phyloP scores from a whole-genome alignment of 805 yeast genomes.

The Lipomyces sp. region DNA sequence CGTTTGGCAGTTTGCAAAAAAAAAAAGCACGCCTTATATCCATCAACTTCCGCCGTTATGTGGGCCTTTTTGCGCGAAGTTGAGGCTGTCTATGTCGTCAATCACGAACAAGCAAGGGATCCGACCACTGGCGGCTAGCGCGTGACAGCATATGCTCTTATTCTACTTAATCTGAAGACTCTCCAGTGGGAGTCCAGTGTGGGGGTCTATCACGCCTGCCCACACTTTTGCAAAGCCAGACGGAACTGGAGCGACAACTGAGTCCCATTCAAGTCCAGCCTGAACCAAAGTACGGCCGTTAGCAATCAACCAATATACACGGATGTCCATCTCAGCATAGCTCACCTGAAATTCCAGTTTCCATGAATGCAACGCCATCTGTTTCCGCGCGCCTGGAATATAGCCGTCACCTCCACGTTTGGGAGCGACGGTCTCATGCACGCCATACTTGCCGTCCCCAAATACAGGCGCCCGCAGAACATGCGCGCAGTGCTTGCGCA shows the following conservation, averaged over 20 bases:
- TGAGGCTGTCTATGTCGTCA: too few relatives aligned
- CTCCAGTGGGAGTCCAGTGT: not conserved
- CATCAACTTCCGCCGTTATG: too few relatives aligned
- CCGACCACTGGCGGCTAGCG: too few relatives aligned
- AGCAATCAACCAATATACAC: not conserved
- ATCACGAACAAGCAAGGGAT: too few relatives aligned
- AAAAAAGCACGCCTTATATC: too few relatives aligned
- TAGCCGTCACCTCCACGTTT: not conserved
- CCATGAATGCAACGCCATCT: constrained; percentile 26
- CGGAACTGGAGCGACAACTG: constrained; percentile 8
- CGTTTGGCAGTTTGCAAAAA: too few relatives aligned
- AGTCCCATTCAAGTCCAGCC: constrained; percentile 7
- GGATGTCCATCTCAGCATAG: not conserved
- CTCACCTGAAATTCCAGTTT: constrained; percentile 14
- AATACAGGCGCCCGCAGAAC: constrained; percentile 24
- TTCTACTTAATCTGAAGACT: too few relatives aligned
- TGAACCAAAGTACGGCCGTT: not conserved
- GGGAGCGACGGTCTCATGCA: not conserved
- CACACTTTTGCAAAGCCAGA: not conserved
- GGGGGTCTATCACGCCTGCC: constrained; percentile 2
- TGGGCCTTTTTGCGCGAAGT: too few relatives aligned
- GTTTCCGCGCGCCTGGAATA: not conserved
- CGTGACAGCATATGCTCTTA: too few relatives aligned
- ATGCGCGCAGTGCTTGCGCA: constrained; percentile 24
- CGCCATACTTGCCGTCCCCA: constrained; percentile 19